phyloP scores from a whole-genome alignment of 164 flowering plant genomes.

The Vitis labrusca region DNA sequence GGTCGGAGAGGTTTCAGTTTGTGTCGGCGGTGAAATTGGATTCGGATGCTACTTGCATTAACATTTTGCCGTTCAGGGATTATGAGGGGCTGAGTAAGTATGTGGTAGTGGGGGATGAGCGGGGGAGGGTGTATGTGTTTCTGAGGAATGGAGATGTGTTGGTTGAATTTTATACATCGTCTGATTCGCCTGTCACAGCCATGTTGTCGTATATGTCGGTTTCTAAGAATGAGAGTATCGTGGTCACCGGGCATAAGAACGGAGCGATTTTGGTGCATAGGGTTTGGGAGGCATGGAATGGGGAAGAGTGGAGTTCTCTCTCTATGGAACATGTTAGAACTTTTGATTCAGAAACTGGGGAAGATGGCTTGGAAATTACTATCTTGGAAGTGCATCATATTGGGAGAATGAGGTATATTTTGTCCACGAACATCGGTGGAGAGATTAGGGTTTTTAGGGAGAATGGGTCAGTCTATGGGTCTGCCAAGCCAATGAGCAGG shows the following conservation, averaged over 20 bases:
- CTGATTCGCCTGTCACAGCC: conserved; percentile 57
- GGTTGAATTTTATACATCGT: conserved; percentile 54
- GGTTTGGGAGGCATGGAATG: conserved; percentile 63
- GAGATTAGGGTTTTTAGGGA: conserved; percentile 67
- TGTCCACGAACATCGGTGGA: conserved; percentile 59
- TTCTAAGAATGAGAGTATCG: conserved; percentile 73
- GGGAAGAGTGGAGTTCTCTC: conserved; percentile 70
- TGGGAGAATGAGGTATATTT: conserved; percentile 72
- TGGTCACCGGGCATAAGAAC: conserved; percentile 80
- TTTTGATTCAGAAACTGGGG: conserved; percentile 30
- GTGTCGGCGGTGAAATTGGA: conserved; percentile 84
- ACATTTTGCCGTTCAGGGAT: conserved; percentile 78
- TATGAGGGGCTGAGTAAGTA: conserved; percentile 82
- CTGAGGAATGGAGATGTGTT: conserved; percentile 75
- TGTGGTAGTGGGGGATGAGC: conserved; percentile 82
- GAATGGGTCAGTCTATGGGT: conserved; percentile 69
- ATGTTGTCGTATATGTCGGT: conserved; percentile 75
- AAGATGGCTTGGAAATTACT: conserved; percentile 35
- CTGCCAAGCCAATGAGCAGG: conserved; percentile 44
- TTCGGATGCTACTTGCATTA: conserved; percentile 62
- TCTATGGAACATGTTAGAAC: conserved; percentile 47
- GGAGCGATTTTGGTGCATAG: conserved; percentile 67
- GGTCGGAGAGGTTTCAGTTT: conserved; percentile 92
- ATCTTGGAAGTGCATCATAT: conserved; percentile 82
- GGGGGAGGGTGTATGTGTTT: conserved; percentile 73